Base-by-base conservation (phyloP, 2,329 filamentous ascomycete genomes). In the Elsinoe arachidis region DNA sequence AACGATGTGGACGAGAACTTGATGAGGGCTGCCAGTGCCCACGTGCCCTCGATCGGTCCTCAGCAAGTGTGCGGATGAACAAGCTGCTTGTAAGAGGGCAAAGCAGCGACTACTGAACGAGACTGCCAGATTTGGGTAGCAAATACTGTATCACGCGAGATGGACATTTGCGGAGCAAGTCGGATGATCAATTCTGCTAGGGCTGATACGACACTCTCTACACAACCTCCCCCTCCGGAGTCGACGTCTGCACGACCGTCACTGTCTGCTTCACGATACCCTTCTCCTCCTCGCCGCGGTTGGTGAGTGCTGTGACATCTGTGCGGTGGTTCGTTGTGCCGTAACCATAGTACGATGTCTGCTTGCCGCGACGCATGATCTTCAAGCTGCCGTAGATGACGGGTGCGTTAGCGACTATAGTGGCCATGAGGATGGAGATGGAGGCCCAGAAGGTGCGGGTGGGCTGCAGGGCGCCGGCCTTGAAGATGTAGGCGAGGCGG, bases 401-500 rank as follows among this genome's bases (percentile, higher is more conserved):
- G 1, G 61, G 61, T 12, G 57, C 57, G 15, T 63, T 63, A 6
- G 61, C 61, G 12, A 61, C 61, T 17, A 61, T 58, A 0, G 60
- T 61, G 15, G 57, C 59, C 7, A 59, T 57, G 2, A 61, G 21
- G 7, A 61, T 58, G 11, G 60, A 58, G 10, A 63, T 59, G 9
- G 58, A 59, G 2, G 61, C 58, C 60, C 61, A 63, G n/a, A 63
- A 61, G 33, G 56, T 61, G n/a, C 61, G 57, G 3, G 60, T 58
- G 14, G 57, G 51, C 49, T 62, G 58, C 14, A 60, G 56, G 4
- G 58, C 57, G 49, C 57, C 60, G 26, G 57, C 57, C 12, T 43
- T 35, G 43, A 56, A 60, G 35, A 61, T 60, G 55, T 58, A 61
- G 12, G 53, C 51, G 10, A 62, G 39, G 12, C 59, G 58, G 14